Conservation (phyloP, 192 early-diverging fungal genomes). For the Backusella tarrabulga region DNA sequence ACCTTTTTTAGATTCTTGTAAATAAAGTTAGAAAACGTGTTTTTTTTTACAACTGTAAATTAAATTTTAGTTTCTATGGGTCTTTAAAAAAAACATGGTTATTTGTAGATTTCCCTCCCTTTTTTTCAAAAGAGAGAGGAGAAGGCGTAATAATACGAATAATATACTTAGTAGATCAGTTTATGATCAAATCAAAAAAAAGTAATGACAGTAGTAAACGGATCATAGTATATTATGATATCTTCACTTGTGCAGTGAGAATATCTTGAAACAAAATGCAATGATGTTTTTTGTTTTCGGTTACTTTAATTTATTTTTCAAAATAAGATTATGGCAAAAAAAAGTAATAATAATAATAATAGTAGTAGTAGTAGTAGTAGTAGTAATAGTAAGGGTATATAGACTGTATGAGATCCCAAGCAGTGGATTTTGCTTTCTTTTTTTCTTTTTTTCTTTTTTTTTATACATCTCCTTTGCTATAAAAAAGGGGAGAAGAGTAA, state of each 20-base stretch:
- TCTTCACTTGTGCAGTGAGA: not conserved
- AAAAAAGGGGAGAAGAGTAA: not conserved
- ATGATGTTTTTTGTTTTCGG: too few relatives aligned
- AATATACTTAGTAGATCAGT: not conserved
- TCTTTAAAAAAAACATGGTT: not conserved
- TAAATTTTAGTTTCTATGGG: not conserved
- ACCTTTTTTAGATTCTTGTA: not conserved
- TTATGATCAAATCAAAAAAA: not conserved
- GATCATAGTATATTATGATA: not conserved
- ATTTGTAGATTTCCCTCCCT: not conserved
- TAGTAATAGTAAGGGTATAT: not conserved
- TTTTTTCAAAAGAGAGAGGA: not conserved
- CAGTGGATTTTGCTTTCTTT: not conserved
- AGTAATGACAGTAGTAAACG: not conserved
- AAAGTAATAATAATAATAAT: not conserved
- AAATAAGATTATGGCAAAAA: not conserved
- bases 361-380: not conserved
- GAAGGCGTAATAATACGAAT: not conserved
- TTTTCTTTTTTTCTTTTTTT: not conserved
- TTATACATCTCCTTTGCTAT: not conserved
- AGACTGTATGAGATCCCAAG: not conserved
- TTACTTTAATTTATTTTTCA: not conserved
- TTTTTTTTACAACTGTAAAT: slow-evolving; percentile 2
- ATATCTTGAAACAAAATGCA: too few relatives aligned
- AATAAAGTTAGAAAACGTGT: not conserved